Percentiles rank a stretch among this genome's conserved stretches.
Conservation (phyloP, 495 filamentous ascomycete species). For the Pyrenula aspistea region DNA sequence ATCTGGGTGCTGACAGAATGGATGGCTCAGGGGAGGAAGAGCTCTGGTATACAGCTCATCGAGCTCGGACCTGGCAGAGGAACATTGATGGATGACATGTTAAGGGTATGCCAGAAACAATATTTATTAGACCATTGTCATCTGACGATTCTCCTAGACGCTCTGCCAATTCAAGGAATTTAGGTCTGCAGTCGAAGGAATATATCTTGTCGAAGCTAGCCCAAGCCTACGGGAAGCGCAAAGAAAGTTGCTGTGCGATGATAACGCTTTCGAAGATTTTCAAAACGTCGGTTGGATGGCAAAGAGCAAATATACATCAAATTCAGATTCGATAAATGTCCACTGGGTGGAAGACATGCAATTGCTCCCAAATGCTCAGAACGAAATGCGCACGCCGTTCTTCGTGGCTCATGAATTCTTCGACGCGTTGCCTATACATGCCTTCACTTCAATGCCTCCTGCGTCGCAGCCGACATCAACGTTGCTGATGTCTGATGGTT, state of each 20-base stretch:
- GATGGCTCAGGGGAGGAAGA: conserved; percentile 72
- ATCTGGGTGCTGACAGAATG: conserved; percentile 94
- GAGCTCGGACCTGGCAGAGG: conserved; percentile 92
- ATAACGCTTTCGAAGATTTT: conserved; percentile 52
- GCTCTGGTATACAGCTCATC: conserved; percentile 67
- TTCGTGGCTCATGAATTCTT: conserved; percentile 98
- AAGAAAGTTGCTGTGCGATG: conserved; percentile 71
- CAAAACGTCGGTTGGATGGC: conserved; percentile 65
- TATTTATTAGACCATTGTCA: background rate
- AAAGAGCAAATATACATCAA: conserved; percentile 51
- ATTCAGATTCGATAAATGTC: conserved; percentile 42
- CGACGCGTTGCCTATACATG: conserved; percentile 95
- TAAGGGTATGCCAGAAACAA: conserved; percentile 44
- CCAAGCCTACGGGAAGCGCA: conserved; percentile 62
- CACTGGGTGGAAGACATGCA: conserved; percentile 89
- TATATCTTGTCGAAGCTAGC: conserved; percentile 90
- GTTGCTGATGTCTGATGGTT: conserved; percentile 16
- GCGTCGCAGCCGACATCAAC: conserved; percentile 20
- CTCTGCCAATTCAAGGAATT: conserved; percentile 72
- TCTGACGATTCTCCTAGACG: conserved; percentile 40
- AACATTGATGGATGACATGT: conserved; percentile 93
- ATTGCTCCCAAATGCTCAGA: conserved; percentile 58
- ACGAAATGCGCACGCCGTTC: conserved; percentile 63
- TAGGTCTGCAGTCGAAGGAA: conserved; percentile 60
- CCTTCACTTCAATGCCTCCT: conserved; percentile 63